phyloP scores from a whole-genome alignment of 345 rosid genomes.

The Trapa bicornis region DNA sequence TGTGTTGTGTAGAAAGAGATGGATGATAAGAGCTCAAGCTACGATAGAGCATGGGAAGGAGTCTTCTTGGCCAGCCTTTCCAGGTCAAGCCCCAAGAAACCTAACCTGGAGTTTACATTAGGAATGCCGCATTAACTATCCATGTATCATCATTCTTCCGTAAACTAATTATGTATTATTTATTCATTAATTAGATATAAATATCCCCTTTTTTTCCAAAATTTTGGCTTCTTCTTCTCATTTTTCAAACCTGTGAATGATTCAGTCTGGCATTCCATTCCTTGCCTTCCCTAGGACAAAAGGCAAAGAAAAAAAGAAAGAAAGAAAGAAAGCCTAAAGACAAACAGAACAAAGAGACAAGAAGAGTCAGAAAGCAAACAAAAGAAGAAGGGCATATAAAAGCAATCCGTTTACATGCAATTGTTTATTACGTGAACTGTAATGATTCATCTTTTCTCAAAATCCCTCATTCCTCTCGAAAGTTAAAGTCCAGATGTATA shows the following conservation, averaged over 20 bases:
- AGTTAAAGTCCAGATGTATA: too few species aligned
- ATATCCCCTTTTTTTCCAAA: neutral
- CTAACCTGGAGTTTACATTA: slow-evolving; percentile 86
- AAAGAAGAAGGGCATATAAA: slow-evolving; percentile 11
- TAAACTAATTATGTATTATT: too few species aligned
- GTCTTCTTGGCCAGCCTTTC: slow-evolving; percentile 61
- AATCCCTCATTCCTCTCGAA: too few species aligned
- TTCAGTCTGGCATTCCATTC: slow-evolving; percentile 7
- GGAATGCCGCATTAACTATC: slow-evolving; percentile 60
- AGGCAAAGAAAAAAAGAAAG: neutral
- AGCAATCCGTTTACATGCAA: too few species aligned
- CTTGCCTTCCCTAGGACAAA: slow-evolving; percentile 6
- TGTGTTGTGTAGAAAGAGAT: slow-evolving; percentile 33
- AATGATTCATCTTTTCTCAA: too few species aligned
- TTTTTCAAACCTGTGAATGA: neutral
- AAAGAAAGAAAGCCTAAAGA: slow-evolving; percentile 26
- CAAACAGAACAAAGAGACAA: slow-evolving; percentile 68
- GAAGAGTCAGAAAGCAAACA: slow-evolving; percentile 78
- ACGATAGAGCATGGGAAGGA: slow-evolving; percentile 70
- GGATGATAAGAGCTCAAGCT: slow-evolving; percentile 60
- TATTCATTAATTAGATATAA: too few species aligned
- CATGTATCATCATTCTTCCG: neutral
- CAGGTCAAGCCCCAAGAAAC: slow-evolving; percentile 74
- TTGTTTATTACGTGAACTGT: too few species aligned
- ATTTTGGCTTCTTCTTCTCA: neutral